These are phyloP conservation scores for Cladophialophora psammophila DNA, from an alignment of 2,329 filamentous ascomycete genomes.

Conservation along the genomic window DNA sequence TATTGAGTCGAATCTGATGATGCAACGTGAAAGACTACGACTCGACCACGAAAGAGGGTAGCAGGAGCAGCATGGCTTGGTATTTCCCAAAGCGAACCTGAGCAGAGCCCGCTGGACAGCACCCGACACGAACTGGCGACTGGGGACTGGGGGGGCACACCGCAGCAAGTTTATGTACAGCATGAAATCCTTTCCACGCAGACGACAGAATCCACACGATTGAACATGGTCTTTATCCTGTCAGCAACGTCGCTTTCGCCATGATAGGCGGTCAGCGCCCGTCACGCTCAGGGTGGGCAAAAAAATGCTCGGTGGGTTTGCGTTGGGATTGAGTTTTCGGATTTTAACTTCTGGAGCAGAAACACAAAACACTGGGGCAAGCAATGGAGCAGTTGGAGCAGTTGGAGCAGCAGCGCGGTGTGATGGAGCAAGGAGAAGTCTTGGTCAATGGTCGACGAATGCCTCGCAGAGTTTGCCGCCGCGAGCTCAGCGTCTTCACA, in stretches of 20 bases:
- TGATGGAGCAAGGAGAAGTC: neutral
- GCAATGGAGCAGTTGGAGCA: too few relatives aligned
- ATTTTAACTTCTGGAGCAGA: slow-evolving; percentile 13
- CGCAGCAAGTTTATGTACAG: neutral
- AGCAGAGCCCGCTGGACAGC: neutral
- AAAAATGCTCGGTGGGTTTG: neutral
- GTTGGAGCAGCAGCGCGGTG: slow-evolving; percentile 1
- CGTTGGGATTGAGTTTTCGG: slow-evolving; percentile 16
- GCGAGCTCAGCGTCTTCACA: neutral
- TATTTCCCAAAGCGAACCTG: neutral
- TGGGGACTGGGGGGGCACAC: too few relatives aligned
- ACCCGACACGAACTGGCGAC: neutral
- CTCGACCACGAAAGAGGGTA: slow-evolving; percentile 5
- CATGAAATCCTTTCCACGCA: neutral
- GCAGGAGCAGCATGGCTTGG: slow-evolving; percentile 2
- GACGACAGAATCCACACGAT: neutral
- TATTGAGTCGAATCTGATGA: slow-evolving; percentile 7
- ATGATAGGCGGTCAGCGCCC: slow-evolving; percentile 16
- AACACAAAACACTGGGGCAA: slow-evolving; percentile 15
- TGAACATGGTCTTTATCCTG: neutral
- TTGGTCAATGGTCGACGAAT: neutral
- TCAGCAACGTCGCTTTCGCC: slow-evolving; percentile 3
- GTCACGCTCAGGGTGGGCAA: neutral
- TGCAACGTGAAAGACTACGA: slow-evolving; percentile 16
- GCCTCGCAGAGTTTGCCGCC: neutral